phyloP scores from a whole-genome alignment of 2,329 filamentous ascomycete species.

The Ophiosphaerella herpotricha region DNA sequence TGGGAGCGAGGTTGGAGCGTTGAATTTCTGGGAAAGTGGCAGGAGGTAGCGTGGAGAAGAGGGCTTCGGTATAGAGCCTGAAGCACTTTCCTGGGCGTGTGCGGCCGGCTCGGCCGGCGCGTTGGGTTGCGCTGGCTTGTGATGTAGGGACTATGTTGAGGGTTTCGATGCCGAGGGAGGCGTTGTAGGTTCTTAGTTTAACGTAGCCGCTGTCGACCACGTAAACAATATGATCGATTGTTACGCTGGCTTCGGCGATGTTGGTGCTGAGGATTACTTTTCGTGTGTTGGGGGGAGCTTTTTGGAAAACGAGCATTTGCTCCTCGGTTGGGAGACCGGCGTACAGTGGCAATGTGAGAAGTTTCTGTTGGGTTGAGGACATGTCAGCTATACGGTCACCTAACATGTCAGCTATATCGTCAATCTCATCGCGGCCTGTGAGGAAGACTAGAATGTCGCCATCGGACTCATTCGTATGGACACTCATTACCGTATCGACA shows the following conservation, averaged over 20 bases:
- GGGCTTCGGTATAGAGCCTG: constrained; percentile 81
- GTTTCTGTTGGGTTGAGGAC: constrained; percentile 60
- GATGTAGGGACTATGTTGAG: constrained; percentile 82
- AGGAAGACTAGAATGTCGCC: constrained; percentile 92
- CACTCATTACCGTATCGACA: constrained; percentile 82
- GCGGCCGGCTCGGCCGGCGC: constrained; percentile 86
- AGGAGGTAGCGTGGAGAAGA: constrained; percentile 68
- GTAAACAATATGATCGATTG: constrained; percentile 87
- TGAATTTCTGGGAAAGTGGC: constrained; percentile 88
- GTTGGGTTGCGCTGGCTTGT: constrained; percentile 89
- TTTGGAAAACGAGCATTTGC: constrained; percentile 94
- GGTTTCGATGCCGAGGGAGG: constrained; percentile 82
- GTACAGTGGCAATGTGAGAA: constrained; percentile 81
- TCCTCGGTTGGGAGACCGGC: constrained; percentile 87
- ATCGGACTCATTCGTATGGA: constrained; percentile 77
- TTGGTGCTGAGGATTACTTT: constrained; percentile 96
- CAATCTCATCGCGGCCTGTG: constrained; percentile 92
- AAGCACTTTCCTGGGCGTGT: constrained; percentile 94
- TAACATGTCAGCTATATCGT: constrained; percentile 77
- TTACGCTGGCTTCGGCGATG: constrained; percentile 94
- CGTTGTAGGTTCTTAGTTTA: constrained; percentile 85
- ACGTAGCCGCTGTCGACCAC: constrained; percentile 91
- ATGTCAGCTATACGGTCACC: constrained; percentile 71
- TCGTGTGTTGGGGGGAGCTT: constrained; percentile 76
- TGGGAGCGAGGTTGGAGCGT: constrained; percentile 84